phyloP scores from a whole-genome alignment of 805 yeast genomes.

The Teunomyces panamensis region DNA sequence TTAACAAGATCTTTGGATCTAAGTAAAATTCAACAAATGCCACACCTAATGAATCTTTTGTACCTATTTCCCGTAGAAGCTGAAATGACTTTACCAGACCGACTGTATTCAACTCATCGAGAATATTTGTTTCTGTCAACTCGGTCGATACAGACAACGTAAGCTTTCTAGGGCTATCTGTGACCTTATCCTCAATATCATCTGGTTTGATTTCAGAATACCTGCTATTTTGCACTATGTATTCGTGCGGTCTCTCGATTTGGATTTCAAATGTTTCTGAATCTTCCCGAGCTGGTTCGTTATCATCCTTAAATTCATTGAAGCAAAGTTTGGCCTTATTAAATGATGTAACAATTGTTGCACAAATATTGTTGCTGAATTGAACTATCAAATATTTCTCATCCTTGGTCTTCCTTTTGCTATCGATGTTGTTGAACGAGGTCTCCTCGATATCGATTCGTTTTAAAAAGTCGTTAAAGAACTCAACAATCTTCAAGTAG shows the following conservation, averaged over 20 bases:
- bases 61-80: conserved; percentile 44
- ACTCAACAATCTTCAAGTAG: conserved; percentile 40
- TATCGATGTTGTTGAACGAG: conserved; percentile 27
- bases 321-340: conserved; percentile 29
- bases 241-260: conserved; percentile 34
- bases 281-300: conserved; percentile 7
- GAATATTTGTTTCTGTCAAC: conserved; percentile 41
- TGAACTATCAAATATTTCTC: conserved; percentile 45
- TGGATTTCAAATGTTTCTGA: conserved; percentile 11
- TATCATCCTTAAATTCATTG: conserved; percentile 25
- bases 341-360: conserved; percentile 52
- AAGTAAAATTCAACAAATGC: conserved; percentile 50
- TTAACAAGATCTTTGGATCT: conserved; percentile 10
- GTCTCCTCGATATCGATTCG: conserved; percentile 43
- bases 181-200: conserved; percentile 25
- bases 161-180: conserved; percentile 47
- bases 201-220: conserved; percentile 12
- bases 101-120: conserved; percentile 38
- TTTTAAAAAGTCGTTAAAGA: conserved; percentile 44
- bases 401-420: conserved; percentile 34
- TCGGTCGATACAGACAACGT: conserved; percentile 47
- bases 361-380: conserved; percentile 47
- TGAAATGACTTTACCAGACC: conserved; percentile 42
- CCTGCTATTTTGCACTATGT: conserved; percentile 27
- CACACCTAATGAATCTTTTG: conserved; percentile 53